Evolutionary conservation across 2,329 filamentous ascomycete genomes (phyloP).

Genomic region (Hypoxylon sp.): DNA sequence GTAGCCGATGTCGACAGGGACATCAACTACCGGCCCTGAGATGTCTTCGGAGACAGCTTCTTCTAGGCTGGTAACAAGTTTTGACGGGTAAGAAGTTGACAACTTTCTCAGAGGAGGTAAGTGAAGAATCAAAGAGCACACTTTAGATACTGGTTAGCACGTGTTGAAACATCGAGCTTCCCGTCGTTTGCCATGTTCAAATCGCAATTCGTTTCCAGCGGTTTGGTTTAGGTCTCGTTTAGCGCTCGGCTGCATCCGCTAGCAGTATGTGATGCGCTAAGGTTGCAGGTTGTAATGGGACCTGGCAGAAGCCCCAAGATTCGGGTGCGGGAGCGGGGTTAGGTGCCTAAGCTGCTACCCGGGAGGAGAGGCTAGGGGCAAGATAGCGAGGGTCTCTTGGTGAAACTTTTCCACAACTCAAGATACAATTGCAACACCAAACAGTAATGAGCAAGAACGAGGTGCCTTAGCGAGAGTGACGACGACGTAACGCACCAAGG

Average conservation of each 20-base stretch:
- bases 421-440: slow-evolving; percentile 1
- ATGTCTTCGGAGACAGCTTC: slow-evolving; percentile 17
- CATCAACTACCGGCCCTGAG: slow-evolving; percentile 35
- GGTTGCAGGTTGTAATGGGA: slow-evolving; percentile 17
- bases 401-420: slow-evolving; percentile 7
- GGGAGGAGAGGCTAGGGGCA: not conserved
- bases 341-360: no score
- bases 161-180: slow-evolving; percentile 34
- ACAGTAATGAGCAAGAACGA: slow-evolving; percentile 7
- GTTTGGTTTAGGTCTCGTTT: slow-evolving; percentile 25
- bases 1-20: slow-evolving; percentile 40
- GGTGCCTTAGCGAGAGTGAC: not conserved
- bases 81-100: not conserved
- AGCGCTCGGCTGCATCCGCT: slow-evolving; percentile 37
- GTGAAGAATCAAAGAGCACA: slow-evolving; percentile 22
- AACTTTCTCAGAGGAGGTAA: not conserved
- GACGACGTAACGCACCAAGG: not conserved
- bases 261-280: not conserved
- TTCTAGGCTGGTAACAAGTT: slow-evolving; percentile 25
- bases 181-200: slow-evolving; percentile 35
- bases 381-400: not conserved
- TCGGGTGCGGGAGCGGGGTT: slow-evolving; percentile 24
- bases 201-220: slow-evolving; percentile 7
- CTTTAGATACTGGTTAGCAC: slow-evolving; percentile 41
- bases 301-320: slow-evolving; percentile 1